A percentile compares a stretch with the other conserved stretches of the same genome.
These are phyloP conservation scores for Tulasnella sp. DNA, from an alignment of 768 basidiomycete species.

Conservation along the genomic window DNA sequence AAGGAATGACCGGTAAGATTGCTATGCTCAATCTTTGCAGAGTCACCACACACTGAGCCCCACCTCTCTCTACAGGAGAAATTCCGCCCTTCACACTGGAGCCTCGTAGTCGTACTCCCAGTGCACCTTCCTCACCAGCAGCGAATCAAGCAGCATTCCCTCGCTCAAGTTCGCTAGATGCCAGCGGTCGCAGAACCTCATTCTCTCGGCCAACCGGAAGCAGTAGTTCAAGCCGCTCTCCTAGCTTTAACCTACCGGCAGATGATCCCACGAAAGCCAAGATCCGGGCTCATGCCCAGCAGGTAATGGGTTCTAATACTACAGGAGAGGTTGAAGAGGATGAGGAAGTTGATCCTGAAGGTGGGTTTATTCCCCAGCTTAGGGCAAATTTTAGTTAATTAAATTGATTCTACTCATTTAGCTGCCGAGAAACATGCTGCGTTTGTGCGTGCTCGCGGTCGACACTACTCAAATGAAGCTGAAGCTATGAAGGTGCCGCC, in stretches of 20 bases:
- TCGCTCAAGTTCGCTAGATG: background rate
- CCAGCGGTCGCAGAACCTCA: constrained; percentile 57
- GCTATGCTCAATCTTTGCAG: constrained; percentile 1
- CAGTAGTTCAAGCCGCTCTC: constrained; percentile 54
- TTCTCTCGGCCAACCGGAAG: constrained; percentile 48
- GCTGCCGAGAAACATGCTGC: constrained; percentile 72
- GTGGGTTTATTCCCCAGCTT: constrained; percentile 32
- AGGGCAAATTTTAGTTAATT: background rate
- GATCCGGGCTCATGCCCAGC: constrained; percentile 35
- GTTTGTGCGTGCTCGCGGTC: constrained; percentile 64
- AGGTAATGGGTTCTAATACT: constrained; percentile 33
- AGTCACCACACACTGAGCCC: constrained; percentile 4
- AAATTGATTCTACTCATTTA: constrained; percentile 23
- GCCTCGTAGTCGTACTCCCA: constrained; percentile 15
- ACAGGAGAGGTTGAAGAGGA: constrained; percentile 41
- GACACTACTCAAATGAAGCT: constrained; percentile 83
- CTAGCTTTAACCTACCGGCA: constrained; percentile 67
- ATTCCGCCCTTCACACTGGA: constrained; percentile 66
- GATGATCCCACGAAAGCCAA: constrained; percentile 42
- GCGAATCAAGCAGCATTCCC: too few species aligned
- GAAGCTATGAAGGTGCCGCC: constrained; percentile 75
- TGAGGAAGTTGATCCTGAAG: constrained; percentile 83
- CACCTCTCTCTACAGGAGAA: constrained; percentile 34
- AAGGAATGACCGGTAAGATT: constrained; percentile 50
- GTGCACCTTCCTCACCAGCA: constrained; percentile 31